Evolutionary conservation across 2,329 filamentous ascomycete genomes (phyloP).

Genomic region (Orbilia javanica): DNA sequence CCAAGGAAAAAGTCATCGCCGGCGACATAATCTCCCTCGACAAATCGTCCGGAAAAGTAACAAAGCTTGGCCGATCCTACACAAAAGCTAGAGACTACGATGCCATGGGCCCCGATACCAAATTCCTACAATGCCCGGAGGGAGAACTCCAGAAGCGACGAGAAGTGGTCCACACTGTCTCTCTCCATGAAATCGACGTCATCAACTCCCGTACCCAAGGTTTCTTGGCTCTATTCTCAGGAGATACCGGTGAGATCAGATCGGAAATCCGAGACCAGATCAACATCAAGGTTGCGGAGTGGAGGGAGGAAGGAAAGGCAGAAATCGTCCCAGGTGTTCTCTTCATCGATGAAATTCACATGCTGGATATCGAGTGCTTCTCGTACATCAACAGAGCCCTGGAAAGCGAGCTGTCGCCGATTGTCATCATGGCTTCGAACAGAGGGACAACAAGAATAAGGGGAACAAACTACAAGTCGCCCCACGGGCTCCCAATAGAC

Average conservation of each 20-base stretch:
- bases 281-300: slow-evolving; percentile 98
- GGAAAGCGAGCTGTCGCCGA: slow-evolving; percentile 92
- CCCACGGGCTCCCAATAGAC: slow-evolving; percentile 93
- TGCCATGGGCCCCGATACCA: slow-evolving; percentile 95
- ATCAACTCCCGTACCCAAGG: slow-evolving; percentile 99
- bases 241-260: slow-evolving; percentile 96
- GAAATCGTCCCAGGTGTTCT: slow-evolving; percentile 97
- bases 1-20: slow-evolving; percentile 98
- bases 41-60: slow-evolving; percentile 98
- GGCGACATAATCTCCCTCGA: slow-evolving; percentile 99
- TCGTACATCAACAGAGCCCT: slow-evolving; percentile 97
- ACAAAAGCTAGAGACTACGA: slow-evolving; percentile 97
- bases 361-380: slow-evolving; percentile 99
- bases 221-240: slow-evolving; percentile 95
- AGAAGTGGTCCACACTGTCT: slow-evolving; percentile 96
- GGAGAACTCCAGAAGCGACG: slow-evolving; percentile 97
- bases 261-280: slow-evolving; percentile 98
- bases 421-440: slow-evolving; percentile 99
- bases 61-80: slow-evolving; percentile 94
- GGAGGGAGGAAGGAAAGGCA: slow-evolving; percentile 99
- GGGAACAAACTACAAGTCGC: slow-evolving; percentile 91
- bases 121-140: slow-evolving; percentile 93
- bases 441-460: slow-evolving; percentile 90
- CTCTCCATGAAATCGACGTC: slow-evolving; percentile 97
- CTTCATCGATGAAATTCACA: slow-evolving; percentile 99